Conservation (phyloP, 768 basidiomycete species). For the Russula griseocarnosa region DNA sequence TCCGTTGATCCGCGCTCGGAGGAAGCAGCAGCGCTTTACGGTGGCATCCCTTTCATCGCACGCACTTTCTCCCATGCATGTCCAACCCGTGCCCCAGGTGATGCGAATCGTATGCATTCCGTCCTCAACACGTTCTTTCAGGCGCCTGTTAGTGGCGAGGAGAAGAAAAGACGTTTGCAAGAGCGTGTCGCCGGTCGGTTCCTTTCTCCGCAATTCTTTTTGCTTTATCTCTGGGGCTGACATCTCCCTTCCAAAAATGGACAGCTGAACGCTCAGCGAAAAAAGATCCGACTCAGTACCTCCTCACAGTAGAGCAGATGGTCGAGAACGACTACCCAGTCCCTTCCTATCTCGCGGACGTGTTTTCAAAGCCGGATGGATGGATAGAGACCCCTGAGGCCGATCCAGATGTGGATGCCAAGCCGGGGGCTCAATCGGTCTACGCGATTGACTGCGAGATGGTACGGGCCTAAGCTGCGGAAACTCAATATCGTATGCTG, state of each 20-base stretch:
- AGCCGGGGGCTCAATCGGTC: conserved; percentile 43
- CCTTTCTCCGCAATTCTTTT: neutral
- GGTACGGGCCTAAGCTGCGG: conserved; percentile 46
- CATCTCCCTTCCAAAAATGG: neutral
- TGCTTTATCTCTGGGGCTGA: neutral
- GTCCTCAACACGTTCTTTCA: conserved; percentile 81
- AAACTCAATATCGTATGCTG: neutral
- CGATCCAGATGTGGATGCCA: conserved; percentile 33
- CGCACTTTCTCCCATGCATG: conserved; percentile 89
- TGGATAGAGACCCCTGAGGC: conserved; percentile 81
- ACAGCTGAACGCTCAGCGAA: conserved; percentile 59
- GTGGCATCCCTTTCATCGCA: conserved; percentile 59
- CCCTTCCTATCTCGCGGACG: conserved; percentile 77
- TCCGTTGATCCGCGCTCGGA: conserved; percentile 19
- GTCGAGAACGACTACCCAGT: conserved; percentile 90
- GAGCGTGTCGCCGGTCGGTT: conserved; percentile 41
- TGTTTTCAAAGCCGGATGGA: conserved; percentile 57
- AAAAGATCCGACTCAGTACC: conserved; percentile 63
- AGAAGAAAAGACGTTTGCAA: conserved; percentile 63
- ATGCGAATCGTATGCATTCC: conserved; percentile 78
- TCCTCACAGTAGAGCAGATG: conserved; percentile 82
- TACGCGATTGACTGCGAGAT: conserved; percentile 96
- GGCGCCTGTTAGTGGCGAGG: conserved; percentile 71
- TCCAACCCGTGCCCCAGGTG: conserved; percentile 90
- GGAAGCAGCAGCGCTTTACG: conserved; percentile 27